A percentile compares a stretch with the other conserved stretches of the same genome.
These are phyloP conservation scores for Salix udensis DNA, from an alignment of 345 rosid species.

Conservation along the genomic window DNA sequence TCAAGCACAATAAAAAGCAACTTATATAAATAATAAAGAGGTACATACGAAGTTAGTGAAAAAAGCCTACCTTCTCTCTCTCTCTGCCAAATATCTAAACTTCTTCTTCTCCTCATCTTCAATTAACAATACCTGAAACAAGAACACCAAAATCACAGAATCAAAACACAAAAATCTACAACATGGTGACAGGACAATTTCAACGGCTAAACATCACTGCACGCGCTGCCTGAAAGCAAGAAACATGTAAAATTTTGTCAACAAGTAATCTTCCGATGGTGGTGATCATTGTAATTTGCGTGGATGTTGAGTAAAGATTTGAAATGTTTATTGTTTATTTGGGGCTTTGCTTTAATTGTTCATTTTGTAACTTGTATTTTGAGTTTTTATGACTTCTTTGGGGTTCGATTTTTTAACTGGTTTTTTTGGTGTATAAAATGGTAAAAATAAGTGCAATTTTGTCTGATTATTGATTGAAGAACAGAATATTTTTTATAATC, in stretches of 20 bases:
- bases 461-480: neutral
- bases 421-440: neutral
- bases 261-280: neutral
- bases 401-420: neutral
- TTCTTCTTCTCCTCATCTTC: too few relatives aligned
- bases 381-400: neutral
- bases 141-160: too few relatives aligned
- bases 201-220: too few relatives aligned
- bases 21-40: too few relatives aligned
- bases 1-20: too few relatives aligned
- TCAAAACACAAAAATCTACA: too few relatives aligned
- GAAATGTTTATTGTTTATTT: neutral
- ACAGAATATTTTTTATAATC: neutral
- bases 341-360: neutral
- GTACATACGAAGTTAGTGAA: too few relatives aligned
- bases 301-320: neutral
- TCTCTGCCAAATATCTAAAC: too few relatives aligned
- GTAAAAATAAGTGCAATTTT: neutral
- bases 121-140: too few relatives aligned
- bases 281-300: neutral
- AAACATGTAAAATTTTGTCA: too few relatives aligned
- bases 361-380: neutral
- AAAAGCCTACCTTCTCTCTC: fast-evolving
- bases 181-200: too few relatives aligned
- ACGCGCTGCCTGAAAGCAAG: too few relatives aligned